Percentiles rank a stretch among this genome's conserved stretches.
Evolutionary conservation across 176 grass and related monocot genomes (phyloP).

Genomic region (Oryza rufipogon): DNA sequence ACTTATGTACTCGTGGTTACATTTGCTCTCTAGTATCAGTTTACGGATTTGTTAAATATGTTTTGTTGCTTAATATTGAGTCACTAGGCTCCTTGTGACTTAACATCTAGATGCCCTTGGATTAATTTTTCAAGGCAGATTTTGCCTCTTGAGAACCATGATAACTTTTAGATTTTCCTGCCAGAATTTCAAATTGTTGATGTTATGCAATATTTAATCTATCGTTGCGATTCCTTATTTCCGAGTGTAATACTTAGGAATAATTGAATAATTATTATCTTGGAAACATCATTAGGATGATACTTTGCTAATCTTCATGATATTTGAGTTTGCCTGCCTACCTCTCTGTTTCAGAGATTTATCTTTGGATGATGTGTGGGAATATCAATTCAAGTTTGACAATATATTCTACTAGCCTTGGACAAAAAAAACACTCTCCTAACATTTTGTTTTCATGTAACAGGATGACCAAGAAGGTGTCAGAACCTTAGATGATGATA

Average conservation of each 20-base stretch:
- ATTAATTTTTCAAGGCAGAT: neutral
- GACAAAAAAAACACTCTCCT: neutral
- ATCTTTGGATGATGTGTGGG: neutral
- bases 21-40: neutral
- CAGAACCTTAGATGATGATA: conserved; percentile 90
- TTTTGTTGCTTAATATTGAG: neutral
- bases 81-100: neutral
- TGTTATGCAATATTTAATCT: neutral
- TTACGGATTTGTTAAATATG: neutral
- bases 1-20: neutral
- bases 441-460: conserved; percentile 25
- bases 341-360: neutral
- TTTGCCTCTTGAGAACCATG: neutral
- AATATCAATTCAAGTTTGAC: neutral
- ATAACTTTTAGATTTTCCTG: neutral
- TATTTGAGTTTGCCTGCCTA: neutral
- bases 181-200: neutral
- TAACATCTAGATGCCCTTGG: neutral
- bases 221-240: neutral
- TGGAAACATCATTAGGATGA: neutral
- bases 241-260: neutral
- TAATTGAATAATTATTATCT: conserved; percentile 4
- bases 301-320: neutral
- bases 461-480: conserved; percentile 97
- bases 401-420: conserved; percentile 10